phyloP scores from a whole-genome alignment of 768 basidiomycete genomes.

The Cystobasidium onofrii region DNA sequence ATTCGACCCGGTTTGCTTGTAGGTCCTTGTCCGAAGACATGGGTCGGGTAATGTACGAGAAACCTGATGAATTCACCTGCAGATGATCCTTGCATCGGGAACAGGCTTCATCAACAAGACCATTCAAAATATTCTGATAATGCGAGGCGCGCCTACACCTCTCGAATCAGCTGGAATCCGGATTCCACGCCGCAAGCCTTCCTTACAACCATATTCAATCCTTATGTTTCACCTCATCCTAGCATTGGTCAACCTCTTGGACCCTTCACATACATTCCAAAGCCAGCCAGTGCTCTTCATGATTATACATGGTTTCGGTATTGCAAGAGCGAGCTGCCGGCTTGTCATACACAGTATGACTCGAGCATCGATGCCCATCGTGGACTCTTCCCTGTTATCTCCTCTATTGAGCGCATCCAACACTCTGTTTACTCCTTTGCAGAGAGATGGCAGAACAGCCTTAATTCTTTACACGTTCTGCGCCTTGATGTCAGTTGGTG shows the following conservation, averaged over 20 bases:
- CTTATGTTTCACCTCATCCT: neutral
- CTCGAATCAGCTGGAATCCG: neutral
- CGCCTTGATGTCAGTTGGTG: neutral
- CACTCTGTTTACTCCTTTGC: neutral
- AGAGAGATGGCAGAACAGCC: neutral
- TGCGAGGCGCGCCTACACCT: neutral
- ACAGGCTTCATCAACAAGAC: neutral
- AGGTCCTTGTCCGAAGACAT: neutral
- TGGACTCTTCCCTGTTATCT: neutral
- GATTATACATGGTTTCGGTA: neutral
- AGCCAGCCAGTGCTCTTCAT: neutral
- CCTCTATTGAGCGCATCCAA: neutral
- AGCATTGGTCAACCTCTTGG: neutral
- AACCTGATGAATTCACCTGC: too few species aligned
- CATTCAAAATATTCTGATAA: neutral
- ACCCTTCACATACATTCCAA: neutral
- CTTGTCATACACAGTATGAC: conserved; percentile 2
- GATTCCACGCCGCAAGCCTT: neutral
- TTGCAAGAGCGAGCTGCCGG: neutral
- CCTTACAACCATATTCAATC: neutral
- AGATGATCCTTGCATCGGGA: neutral
- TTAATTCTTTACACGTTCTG: neutral
- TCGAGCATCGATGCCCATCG: neutral
- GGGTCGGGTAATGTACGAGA: too few species aligned
- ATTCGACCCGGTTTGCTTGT: neutral